Conservation (phyloP, 2,329 filamentous ascomycete genomes). For the Aureobasidium sp. region DNA sequence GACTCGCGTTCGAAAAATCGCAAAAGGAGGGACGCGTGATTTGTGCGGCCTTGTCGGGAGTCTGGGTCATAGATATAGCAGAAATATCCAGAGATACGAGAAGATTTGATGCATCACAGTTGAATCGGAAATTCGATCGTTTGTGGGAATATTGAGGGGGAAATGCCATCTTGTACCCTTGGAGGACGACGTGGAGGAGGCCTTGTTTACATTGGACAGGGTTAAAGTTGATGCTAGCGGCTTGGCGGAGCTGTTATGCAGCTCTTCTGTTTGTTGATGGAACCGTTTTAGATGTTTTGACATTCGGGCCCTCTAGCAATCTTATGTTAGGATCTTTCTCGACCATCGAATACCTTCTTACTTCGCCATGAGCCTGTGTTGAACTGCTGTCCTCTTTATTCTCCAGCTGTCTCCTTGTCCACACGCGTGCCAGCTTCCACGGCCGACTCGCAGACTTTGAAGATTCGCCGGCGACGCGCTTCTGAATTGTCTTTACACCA, state of each 20-base stretch:
- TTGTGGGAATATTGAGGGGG: neutral
- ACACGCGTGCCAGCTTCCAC: neutral
- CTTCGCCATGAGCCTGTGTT: slow-evolving; percentile 13
- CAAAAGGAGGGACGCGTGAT: neutral
- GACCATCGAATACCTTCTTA: slow-evolving; percentile 14
- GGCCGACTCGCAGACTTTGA: slow-evolving; percentile 10
- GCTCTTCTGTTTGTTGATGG: slow-evolving; percentile 9
- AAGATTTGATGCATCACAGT: neutral
- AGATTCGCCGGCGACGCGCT: slow-evolving; percentile 10
- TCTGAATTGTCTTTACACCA: slow-evolving; percentile 1
- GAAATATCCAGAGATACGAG: neutral
- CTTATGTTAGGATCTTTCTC: slow-evolving; percentile 7
- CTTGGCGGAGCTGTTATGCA: slow-evolving; percentile 8
- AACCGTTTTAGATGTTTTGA: slow-evolving; percentile 12
- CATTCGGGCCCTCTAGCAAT: slow-evolving; percentile 8
- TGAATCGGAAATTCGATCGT: neutral
- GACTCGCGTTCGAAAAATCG: slow-evolving; percentile 1
- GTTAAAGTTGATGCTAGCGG: slow-evolving; percentile 1
- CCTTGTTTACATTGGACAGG: slow-evolving; percentile 10
- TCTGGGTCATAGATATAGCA: neutral
- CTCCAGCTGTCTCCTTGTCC: slow-evolving; percentile 4
- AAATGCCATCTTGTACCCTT: neutral
- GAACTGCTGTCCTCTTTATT: neutral
- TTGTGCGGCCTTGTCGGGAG: neutral
- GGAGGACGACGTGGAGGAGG: neutral